Percentiles rank a stretch among this genome's conserved stretches.
phyloP scores from a whole-genome alignment of 2,329 filamentous ascomycete species.

The Paraphoma sp. region DNA sequence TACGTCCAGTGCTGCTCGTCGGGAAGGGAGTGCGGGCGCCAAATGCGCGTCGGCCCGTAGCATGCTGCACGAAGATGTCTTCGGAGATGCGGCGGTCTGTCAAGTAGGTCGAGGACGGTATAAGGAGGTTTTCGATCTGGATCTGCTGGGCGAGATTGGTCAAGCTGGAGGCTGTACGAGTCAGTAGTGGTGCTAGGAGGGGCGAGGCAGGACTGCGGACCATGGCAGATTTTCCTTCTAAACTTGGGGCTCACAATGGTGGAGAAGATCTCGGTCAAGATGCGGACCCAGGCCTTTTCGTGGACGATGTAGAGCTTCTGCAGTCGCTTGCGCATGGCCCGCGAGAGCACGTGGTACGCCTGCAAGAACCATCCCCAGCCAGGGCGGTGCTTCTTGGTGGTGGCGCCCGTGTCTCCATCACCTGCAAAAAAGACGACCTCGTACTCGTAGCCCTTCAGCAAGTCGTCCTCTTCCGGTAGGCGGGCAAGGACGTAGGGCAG shows the following conservation, averaged over 20 bases:
- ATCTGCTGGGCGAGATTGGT: conserved; percentile 58
- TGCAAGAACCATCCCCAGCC: conserved; percentile 65
- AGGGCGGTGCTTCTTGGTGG: conserved; percentile 56
- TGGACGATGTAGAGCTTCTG: conserved; percentile 65
- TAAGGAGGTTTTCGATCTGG: conserved; percentile 60
- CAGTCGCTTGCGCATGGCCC: conserved; percentile 62
- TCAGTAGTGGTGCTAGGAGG: conserved; percentile 10
- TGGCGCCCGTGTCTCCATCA: conserved; percentile 55
- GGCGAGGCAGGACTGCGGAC: conserved; percentile 36
- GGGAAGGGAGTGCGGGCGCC: conserved; percentile 57
- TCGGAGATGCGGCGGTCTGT: conserved; percentile 59
- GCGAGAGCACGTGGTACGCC: conserved; percentile 62
- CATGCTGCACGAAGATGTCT: conserved; percentile 56
- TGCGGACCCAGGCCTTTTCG: conserved; percentile 63
- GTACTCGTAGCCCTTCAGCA: conserved; percentile 61
- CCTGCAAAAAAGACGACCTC: conserved; percentile 65
- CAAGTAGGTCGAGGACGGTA: conserved; percentile 61
- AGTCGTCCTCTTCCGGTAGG: conserved; percentile 62
- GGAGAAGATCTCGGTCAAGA: conserved; percentile 63
- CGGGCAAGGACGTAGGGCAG: conserved; percentile 63
- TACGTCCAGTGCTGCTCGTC: conserved; percentile 51
- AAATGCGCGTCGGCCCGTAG: conserved; percentile 55
- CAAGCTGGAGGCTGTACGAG: conserved; percentile 54
- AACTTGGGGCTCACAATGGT: conserved; percentile 65
- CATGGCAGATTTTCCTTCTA: conserved; percentile 63